Percentiles rank a stretch among this genome's conserved stretches.
Evolutionary conservation across 202 grass and related monocot species (phyloP).

Genomic region (Digitaria exilis): DNA sequence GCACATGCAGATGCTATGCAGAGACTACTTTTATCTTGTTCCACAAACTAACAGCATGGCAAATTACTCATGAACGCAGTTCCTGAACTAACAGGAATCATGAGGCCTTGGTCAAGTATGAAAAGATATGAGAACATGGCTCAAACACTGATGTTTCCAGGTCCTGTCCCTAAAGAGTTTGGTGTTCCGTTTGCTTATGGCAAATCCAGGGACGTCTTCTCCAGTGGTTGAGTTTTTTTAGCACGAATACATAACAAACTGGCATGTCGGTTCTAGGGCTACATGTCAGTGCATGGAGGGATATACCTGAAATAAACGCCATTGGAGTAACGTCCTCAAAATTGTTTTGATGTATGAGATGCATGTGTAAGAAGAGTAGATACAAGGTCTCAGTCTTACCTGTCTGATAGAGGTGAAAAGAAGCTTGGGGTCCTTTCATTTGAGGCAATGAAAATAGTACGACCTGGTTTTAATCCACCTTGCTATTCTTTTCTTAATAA

Average conservation of each 20-base stretch:
- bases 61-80: conserved; percentile 12
- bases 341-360: conserved; percentile 6
- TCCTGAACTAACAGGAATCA: background rate
- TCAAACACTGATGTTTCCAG: background rate
- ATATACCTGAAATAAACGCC: background rate
- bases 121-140: background rate
- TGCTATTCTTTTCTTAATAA: conserved; percentile 82
- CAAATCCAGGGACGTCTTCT: background rate
- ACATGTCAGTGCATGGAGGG: background rate
- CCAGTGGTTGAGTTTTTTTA: background rate
- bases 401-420: conserved; percentile 78
- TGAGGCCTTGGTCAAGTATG: background rate
- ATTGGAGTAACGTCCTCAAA: background rate
- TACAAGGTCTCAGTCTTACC: conserved; percentile 42
- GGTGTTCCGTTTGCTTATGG: background rate
- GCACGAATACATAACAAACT: conserved; percentile 12
- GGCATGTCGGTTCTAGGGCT: background rate
- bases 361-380: conserved; percentile 16
- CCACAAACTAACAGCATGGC: too few species aligned
- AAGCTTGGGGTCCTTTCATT: conserved; percentile 83
- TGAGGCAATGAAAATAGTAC: conserved; percentile 87
- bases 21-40: background rate
- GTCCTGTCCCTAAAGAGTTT: background rate
- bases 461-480: conserved; percentile 79
- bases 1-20: conserved; percentile 13